These are phyloP conservation scores for Phialophora expanda DNA, from an alignment of 2,329 filamentous ascomycete species.

Conservation along the genomic window DNA sequence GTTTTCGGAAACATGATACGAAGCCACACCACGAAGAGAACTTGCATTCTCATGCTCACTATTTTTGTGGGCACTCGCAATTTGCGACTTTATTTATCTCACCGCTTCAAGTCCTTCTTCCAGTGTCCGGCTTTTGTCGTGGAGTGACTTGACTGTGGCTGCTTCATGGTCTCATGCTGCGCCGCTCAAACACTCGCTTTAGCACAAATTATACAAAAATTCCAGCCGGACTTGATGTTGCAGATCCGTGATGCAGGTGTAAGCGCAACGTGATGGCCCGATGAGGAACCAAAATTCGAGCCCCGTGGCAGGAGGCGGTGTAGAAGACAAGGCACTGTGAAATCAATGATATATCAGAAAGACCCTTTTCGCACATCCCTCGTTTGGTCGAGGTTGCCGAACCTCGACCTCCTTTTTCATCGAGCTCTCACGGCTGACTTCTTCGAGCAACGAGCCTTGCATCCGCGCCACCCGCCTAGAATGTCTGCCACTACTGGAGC, in stretches of 20 bases:
- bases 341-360: neutral
- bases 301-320: neutral
- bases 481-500: constrained; percentile 41
- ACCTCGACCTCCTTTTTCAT: neutral
- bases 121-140: neutral
- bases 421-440: neutral
- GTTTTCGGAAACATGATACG: constrained; percentile 1
- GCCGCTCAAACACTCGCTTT: neutral
- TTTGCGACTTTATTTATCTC: neutral
- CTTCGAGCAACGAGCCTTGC: neutral
- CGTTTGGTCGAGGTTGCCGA: neutral
- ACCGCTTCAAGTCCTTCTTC: neutral
- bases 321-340: neutral
- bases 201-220: neutral
- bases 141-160: neutral
- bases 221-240: neutral
- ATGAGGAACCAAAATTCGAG: neutral
- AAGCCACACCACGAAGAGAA: neutral
- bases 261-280: neutral
- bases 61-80: neutral
- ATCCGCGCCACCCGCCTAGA: neutral
- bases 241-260: neutral
- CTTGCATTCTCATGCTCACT: neutral
- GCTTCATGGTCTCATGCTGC: neutral
- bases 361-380: neutral